These are phyloP conservation scores for Dendryphion nanum DNA, from an alignment of 2,329 filamentous ascomycete species.

Conservation along the genomic window DNA sequence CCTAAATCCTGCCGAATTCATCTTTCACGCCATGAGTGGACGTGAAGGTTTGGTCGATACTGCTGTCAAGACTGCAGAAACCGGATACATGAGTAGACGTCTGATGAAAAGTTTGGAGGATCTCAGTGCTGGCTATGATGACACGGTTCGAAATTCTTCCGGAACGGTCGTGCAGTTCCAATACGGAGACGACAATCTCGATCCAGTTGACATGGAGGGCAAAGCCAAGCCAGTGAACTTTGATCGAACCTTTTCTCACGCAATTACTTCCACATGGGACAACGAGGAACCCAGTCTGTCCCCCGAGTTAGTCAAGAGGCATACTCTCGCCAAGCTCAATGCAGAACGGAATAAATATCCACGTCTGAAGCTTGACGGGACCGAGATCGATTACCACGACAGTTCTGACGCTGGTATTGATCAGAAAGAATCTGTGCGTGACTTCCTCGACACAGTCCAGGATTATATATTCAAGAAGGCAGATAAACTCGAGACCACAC, in stretches of 20 bases:
- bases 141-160: conserved; percentile 88
- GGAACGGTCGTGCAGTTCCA: conserved; percentile 93
- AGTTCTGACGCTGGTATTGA: conserved; percentile 58
- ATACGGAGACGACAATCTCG: conserved; percentile 92
- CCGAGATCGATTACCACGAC: conserved; percentile 66
- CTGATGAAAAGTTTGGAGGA: conserved; percentile 98
- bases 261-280: conserved; percentile 72
- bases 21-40: conserved; percentile 97
- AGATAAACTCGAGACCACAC: conserved; percentile 56
- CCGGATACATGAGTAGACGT: conserved; percentile 97
- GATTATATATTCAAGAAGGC: conserved; percentile 67
- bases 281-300: conserved; percentile 72
- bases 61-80: conserved; percentile 97
- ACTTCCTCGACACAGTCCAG: conserved; percentile 77
- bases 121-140: conserved; percentile 87
- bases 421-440: conserved; percentile 70
- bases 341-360: conserved; percentile 60
- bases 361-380: conserved; percentile 33
- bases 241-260: conserved; percentile 83
- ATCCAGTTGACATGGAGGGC: conserved; percentile 97
- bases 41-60: conserved; percentile 99
- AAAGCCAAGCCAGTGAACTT: conserved; percentile 90
- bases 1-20: conserved; percentile 84
- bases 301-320: conserved; percentile 68
- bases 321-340: conserved; percentile 68